These are phyloP conservation scores for Chenopodium formosanum DNA, from an alignment of 148 eudicot species.

Conservation along the genomic window DNA sequence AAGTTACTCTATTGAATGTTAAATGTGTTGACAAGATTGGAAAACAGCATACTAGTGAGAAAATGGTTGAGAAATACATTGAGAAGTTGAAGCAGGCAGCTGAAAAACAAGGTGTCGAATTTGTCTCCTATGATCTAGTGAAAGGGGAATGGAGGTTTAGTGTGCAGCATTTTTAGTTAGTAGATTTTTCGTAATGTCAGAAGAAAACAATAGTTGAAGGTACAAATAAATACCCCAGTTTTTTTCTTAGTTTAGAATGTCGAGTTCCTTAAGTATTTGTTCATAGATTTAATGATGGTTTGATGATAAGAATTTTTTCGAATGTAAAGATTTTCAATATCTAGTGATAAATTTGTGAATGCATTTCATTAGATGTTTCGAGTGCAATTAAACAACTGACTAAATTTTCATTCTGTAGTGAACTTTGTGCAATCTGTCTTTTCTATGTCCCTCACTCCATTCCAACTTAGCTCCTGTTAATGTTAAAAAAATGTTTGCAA, in stretches of 20 bases:
- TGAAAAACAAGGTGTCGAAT: constrained; percentile 55
- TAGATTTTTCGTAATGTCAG: not conserved
- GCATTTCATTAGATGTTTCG: not conserved
- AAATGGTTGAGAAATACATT: constrained; percentile 43
- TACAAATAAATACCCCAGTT: not conserved
- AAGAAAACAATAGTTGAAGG: not conserved
- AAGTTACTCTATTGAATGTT: constrained; percentile 59
- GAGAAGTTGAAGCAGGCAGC: constrained; percentile 52
- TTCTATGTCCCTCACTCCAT: no score
- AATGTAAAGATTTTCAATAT: not conserved
- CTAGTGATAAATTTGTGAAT: not conserved
- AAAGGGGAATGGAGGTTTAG: constrained; percentile 65
- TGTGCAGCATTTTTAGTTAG: constrained; percentile 54
- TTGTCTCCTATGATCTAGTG: constrained; percentile 53
- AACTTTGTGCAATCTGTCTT: no score
- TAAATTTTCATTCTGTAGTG: no score
- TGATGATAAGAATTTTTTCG: no score
- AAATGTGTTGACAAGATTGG: constrained; percentile 59
- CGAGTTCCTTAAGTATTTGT: not conserved
- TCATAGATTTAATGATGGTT: not conserved
- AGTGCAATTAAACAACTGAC: no score
- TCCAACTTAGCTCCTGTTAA: no score
- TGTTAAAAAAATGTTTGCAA: no score
- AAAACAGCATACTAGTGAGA: constrained; percentile 33
- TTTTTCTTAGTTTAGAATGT: not conserved